These are phyloP conservation scores for Crinitomyces ghanaensis DNA, from an alignment of 805 yeast genomes.

Conservation along the genomic window DNA sequence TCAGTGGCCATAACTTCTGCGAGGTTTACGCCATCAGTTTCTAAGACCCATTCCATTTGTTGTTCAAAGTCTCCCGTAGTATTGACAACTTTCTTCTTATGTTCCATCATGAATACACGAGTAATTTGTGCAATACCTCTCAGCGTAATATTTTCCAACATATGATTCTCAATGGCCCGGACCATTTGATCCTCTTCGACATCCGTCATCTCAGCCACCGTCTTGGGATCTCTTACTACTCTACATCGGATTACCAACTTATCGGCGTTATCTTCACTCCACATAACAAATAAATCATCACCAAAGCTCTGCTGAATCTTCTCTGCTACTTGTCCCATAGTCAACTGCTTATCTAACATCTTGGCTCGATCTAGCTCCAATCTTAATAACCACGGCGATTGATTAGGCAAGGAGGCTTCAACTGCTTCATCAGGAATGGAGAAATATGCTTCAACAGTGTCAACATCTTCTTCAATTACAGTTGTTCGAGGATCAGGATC, in stretches of 20 bases:
- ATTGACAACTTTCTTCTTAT: conserved; percentile 32
- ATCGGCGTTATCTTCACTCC: conserved; percentile 99
- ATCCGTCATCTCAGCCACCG: conserved; percentile 85
- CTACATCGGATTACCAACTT: conserved; percentile 95
- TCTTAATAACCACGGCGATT: conserved; percentile 97
- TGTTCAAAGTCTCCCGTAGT: conserved; percentile 78
- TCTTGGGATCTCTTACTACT: conserved; percentile 92
- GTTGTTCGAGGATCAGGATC: conserved; percentile 98
- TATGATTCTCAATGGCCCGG: conserved; percentile 88
- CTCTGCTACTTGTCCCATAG: conserved; percentile 97
- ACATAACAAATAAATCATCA: conserved; percentile 90
- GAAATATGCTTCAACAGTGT: conserved; percentile 93
- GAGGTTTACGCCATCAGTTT: conserved; percentile 95
- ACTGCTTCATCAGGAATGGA: conserved; percentile 97
- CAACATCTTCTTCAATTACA: conserved; percentile 93
- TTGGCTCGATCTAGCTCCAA: conserved; percentile 96
- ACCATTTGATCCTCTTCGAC: conserved; percentile 95
- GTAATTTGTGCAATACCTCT: conserved; percentile 93
- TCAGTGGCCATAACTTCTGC: conserved; percentile 91
- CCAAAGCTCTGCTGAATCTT: conserved; percentile 87
- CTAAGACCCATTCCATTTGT: conserved; percentile 95
- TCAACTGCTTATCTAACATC: conserved; percentile 94
- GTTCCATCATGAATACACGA: conserved; percentile 56
- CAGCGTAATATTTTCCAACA: conserved; percentile 87
- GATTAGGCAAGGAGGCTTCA: conserved; percentile 85